A percentile compares a stretch with the other conserved stretches of the same genome.
These are phyloP conservation scores for Moesziomyces globuligerus DNA, from an alignment of 1,284 basidiomycete genomes.

Conservation along the genomic window DNA sequence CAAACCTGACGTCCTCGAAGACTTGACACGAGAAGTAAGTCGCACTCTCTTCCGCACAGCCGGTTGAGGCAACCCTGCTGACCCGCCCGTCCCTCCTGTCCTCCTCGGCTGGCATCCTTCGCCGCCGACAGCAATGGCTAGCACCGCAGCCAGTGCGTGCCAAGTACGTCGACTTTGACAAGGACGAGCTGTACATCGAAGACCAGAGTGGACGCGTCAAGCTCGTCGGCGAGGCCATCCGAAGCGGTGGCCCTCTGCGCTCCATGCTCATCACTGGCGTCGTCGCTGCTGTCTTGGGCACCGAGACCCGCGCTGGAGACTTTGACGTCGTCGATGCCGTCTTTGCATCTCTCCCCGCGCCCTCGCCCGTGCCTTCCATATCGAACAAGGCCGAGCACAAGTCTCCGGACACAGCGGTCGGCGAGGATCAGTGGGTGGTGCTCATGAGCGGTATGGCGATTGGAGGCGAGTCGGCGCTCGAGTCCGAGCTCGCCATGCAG, in stretches of 20 bases:
- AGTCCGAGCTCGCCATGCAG: slow-evolving; percentile 48
- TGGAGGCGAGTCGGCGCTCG: slow-evolving; percentile 68
- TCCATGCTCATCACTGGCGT: slow-evolving; percentile 70
- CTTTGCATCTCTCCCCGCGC: slow-evolving; percentile 73
- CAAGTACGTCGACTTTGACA: slow-evolving; percentile 72
- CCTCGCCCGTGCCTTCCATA: slow-evolving; percentile 1
- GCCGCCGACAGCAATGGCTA: slow-evolving; percentile 78
- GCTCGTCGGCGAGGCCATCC: slow-evolving; percentile 77
- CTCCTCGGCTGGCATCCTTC: no score
- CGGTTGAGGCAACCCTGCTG: no score
- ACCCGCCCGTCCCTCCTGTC: no score
- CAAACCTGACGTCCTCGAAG: slow-evolving; percentile 95
- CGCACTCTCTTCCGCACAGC: no score
- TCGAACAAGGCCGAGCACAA: slow-evolving; percentile 5
- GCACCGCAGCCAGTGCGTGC: slow-evolving; percentile 75
- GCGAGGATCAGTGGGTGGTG: slow-evolving; percentile 52
- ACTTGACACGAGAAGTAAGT: slow-evolving; percentile 86
- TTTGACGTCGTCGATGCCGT: slow-evolving; percentile 94
- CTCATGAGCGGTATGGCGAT: slow-evolving; percentile 68
- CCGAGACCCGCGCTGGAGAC: slow-evolving; percentile 87
- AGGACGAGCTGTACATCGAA: slow-evolving; percentile 88
- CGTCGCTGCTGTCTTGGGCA: slow-evolving; percentile 87
- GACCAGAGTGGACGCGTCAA: slow-evolving; percentile 92
- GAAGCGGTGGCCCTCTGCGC: slow-evolving; percentile 32
- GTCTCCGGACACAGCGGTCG: no score